Conservation (phyloP, 2,329 filamentous ascomycete genomes). For the Thermoascus crustaceus region DNA sequence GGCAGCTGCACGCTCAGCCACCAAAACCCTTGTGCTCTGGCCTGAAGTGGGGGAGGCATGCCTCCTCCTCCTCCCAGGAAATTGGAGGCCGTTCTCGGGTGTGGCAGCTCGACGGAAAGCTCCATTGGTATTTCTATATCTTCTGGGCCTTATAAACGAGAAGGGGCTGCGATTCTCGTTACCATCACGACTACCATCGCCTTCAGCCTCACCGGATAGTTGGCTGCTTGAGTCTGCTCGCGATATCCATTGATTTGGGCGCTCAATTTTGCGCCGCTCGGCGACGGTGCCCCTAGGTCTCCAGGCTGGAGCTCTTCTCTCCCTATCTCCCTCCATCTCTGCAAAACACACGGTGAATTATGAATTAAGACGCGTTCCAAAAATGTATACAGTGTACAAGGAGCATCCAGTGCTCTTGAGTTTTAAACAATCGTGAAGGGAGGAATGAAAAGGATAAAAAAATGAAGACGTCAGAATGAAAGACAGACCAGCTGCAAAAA, state of each 20-base stretch:
- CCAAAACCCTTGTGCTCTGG: not conserved
- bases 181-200: not conserved
- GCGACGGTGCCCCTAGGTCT: no score
- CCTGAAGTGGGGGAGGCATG: not conserved
- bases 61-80: not conserved
- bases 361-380: not conserved
- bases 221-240: not conserved
- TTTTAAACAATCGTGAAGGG: not conserved
- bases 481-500: conserved; percentile 1
- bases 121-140: no score
- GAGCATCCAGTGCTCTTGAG: not conserved
- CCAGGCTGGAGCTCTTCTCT: no score
- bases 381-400: not conserved
- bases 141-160: not conserved
- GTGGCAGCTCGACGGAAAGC: not conserved
- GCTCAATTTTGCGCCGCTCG: not conserved
- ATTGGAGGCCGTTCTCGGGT: not conserved
- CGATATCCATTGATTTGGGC: not conserved
- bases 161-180: not conserved
- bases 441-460: not conserved
- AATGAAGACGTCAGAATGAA: not conserved
- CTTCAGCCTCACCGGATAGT: not conserved
- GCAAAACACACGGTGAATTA: no score
- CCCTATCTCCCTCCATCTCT: no score
- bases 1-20: not conserved